Evolutionary conservation across 2,329 filamentous ascomycete species (phyloP).

Genomic region (Fusarium robinianum): DNA sequence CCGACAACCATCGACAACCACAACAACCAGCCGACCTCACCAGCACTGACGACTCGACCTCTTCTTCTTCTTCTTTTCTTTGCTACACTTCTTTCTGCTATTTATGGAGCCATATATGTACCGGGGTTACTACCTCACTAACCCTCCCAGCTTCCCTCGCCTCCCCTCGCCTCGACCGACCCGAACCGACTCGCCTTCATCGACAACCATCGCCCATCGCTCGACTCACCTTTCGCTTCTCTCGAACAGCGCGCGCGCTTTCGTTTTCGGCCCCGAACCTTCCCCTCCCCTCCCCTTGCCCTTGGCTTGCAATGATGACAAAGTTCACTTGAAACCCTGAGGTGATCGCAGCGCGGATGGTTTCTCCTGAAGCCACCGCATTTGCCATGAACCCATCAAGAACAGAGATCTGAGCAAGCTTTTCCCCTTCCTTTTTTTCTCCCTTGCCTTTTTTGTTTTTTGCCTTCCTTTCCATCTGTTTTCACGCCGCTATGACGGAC

Average conservation of each 20-base stretch:
- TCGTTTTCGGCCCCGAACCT: neutral
- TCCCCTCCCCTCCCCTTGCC: neutral
- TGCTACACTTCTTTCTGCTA: no score
- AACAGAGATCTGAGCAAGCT: constrained; percentile 57
- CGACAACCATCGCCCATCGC: no score
- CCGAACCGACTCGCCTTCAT: no score
- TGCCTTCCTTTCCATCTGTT: constrained; percentile 9
- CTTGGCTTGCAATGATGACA: constrained; percentile 36
- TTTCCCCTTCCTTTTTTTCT: constrained; percentile 6
- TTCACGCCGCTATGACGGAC: constrained; percentile 46
- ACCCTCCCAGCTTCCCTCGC: no score
- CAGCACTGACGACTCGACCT: no score
- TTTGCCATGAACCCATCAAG: constrained; percentile 40
- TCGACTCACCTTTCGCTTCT: neutral
- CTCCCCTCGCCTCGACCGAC: no score
- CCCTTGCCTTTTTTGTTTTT: constrained; percentile 1
- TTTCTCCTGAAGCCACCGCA: constrained; percentile 20
- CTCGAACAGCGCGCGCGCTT: no score
- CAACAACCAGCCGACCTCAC: no score
- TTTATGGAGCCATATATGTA: no score
- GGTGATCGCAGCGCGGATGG: constrained; percentile 26
- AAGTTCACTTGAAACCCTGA: constrained; percentile 32
- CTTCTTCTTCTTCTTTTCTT: no score
- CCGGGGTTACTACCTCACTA: no score
- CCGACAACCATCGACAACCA: no score